Evolutionary conservation across 176 grass and related monocot genomes (phyloP).

Genomic region (Triticum timopheevii): DNA sequence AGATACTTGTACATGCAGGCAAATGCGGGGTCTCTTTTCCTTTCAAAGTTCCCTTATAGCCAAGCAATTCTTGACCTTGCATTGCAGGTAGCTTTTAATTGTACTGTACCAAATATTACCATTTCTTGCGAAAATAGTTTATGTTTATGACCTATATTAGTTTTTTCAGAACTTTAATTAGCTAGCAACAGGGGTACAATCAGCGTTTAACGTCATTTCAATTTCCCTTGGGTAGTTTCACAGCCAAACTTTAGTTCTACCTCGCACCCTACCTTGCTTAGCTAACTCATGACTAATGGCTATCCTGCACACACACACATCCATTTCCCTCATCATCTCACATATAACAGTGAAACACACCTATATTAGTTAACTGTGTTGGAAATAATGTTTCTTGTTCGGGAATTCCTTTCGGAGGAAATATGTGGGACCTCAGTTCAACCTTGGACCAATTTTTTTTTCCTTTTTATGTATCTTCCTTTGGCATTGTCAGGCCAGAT

Average conservation of each 20-base stretch:
- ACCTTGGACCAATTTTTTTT: not conserved
- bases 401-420: not conserved
- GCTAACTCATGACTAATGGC: not conserved
- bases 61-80: constrained; percentile 91
- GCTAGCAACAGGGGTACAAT: not conserved
- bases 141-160: constrained; percentile 1
- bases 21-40: constrained; percentile 70
- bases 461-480: not conserved
- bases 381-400: not conserved
- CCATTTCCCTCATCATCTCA: not conserved
- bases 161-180: not conserved
- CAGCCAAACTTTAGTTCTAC: too few relatives aligned
- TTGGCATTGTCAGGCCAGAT: not conserved
- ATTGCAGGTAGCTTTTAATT: constrained; percentile 69
- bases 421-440: not conserved
- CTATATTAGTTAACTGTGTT: not conserved
- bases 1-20: constrained; percentile 52
- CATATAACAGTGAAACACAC: not conserved
- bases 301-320: not conserved
- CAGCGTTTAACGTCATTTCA: not conserved
- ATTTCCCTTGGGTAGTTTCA: not conserved
- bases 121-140: not conserved
- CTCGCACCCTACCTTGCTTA: not conserved
- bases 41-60: constrained; percentile 96
- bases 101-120: not conserved